Evolutionary conservation across 139 green algal genomes (phyloP), one percentile per base, ranked within the genome.

Genomic region (Prasinococcaceae sp.): DNA sequence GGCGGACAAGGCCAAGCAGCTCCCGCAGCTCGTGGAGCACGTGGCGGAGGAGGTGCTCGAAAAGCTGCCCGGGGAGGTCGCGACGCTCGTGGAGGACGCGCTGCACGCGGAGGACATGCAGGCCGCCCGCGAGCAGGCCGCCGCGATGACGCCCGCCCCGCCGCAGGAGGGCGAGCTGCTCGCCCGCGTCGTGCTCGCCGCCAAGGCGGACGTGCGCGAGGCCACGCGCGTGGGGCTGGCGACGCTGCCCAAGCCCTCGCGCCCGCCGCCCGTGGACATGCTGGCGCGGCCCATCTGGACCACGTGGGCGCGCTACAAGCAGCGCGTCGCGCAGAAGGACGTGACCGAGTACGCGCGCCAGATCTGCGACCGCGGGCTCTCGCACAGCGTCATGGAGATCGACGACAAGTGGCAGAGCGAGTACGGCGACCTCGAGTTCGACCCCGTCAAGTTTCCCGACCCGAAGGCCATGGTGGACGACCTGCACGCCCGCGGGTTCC

Each of bases 271-370:
- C 16, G 17, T 23, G 2, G 55, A 64, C 30, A 43, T 83, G 22
- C 24, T 83, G 20, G 38, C 58, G 26, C 40, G 49, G 8, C 75
- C 75, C 22, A 83, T 82, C 36, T 83, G 75, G 75, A 80, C 74
- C 3, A 83, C 75, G 27, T 83, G 75, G 75, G 74, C 75, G 29
- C 60, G 68, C 9, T 79, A 81, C 50, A 68, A 79, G 9, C 46
- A 50, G 14, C 26, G 63, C 10, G 75, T 83, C 16, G 56, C 30
- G 19, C 69, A 83, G 48, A 47, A 32, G 8, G 75, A 82, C 29
- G 72, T 81, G 42, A 47, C 80, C 25, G 22, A 46, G 17, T 83
- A 73, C 43, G 72, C 75, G n/a, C 48, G 54, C 6, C 65, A 83
- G 60, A 82, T 83, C 58, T 50, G 68, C 19, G 51, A 66, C 2